Evolutionary conservation across 2,329 filamentous ascomycete genomes (phyloP).

Genomic region (Escovopsis sp.): DNA sequence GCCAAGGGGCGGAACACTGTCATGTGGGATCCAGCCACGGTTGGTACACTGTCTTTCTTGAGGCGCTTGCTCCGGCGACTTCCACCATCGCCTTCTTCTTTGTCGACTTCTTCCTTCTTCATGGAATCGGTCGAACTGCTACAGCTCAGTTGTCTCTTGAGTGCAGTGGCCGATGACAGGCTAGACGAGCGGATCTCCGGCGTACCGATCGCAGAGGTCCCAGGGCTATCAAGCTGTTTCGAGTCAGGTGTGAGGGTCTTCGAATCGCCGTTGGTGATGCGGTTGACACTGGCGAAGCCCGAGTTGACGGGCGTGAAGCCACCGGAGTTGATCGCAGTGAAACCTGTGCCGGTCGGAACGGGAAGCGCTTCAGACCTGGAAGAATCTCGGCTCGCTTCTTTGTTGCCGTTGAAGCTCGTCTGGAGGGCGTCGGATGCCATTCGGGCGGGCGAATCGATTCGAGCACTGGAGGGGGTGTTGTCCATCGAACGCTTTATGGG

Average conservation of each 20-base stretch:
- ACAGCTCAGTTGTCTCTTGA: conserved; percentile 66
- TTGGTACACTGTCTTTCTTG: conserved; percentile 68
- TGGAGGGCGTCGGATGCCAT: conserved; percentile 40
- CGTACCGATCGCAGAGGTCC: conserved; percentile 45
- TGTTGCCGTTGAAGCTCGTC: conserved; percentile 30
- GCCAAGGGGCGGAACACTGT: conserved; percentile 75
- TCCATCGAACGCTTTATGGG: conserved; percentile 54
- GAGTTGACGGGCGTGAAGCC: conserved; percentile 64
- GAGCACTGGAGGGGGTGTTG: conserved; percentile 42
- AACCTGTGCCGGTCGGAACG: conserved; percentile 22
- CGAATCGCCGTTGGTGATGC: conserved; percentile 26
- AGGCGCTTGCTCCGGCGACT: conserved; percentile 83
- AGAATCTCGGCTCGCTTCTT: conserved; percentile 32
- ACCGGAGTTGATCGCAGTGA: conserved; percentile 45
- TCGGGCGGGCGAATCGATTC: conserved; percentile 52
- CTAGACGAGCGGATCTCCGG: conserved; percentile 46
- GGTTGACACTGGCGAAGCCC: conserved; percentile 54
- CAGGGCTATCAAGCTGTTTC: conserved; percentile 45
- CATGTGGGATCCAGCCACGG: conserved; percentile 94
- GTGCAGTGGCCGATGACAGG: conserved; percentile 39
- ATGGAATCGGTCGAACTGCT: conserved; percentile 33
- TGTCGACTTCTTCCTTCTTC: conserved; percentile 34
- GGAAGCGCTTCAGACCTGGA: conserved; percentile 32
- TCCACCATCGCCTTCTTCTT: conserved; percentile 47
- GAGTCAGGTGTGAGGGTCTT: conserved; percentile 48